phyloP scores from a whole-genome alignment of 2,329 filamentous ascomycete genomes.

The Talaromyces verruculosus region DNA sequence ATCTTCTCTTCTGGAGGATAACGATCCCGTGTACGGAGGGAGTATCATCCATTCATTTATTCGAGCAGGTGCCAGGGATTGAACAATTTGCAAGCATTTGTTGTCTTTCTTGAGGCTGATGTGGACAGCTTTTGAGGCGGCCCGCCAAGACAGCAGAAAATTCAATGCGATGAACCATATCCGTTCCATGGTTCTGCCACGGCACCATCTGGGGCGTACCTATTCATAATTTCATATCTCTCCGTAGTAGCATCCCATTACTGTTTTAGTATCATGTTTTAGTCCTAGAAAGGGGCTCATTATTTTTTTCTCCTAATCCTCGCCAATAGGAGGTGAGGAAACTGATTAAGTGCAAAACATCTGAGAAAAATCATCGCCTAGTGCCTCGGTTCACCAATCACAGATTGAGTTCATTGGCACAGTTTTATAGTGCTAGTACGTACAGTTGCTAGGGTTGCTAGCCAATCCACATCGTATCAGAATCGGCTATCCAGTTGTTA shows the following conservation, averaged over 20 bases:
- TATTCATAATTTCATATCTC: constrained; percentile 4
- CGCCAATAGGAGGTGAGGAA: not conserved
- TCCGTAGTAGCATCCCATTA: not conserved
- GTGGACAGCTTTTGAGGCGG: not conserved
- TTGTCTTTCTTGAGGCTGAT: not conserved
- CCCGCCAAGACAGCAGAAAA: constrained; percentile 1
- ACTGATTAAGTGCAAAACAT: not conserved
- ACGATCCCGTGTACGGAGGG: not conserved
- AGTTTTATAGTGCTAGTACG: not conserved
- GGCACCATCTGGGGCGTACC: constrained; percentile 5
- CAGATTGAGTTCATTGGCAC: not conserved
- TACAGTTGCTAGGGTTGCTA: not conserved
- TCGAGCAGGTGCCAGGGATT: not conserved
- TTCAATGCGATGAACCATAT: constrained; percentile 3
- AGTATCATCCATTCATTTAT: not conserved
- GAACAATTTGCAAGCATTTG: not conserved
- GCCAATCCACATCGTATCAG: not conserved
- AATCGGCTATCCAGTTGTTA: not conserved
- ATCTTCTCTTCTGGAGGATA: not conserved
- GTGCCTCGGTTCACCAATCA: not conserved
- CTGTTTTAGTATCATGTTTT: not conserved
- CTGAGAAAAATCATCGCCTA: not conserved
- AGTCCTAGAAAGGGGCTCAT: not conserved
- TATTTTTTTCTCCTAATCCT: too few relatives aligned
- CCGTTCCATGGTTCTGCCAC: constrained; percentile 13